Evolutionary conservation across 2,329 filamentous ascomycete species (phyloP), one percentile per base, ranked within the genome.

Genomic region (Pseudogymnoascus sp.): DNA sequence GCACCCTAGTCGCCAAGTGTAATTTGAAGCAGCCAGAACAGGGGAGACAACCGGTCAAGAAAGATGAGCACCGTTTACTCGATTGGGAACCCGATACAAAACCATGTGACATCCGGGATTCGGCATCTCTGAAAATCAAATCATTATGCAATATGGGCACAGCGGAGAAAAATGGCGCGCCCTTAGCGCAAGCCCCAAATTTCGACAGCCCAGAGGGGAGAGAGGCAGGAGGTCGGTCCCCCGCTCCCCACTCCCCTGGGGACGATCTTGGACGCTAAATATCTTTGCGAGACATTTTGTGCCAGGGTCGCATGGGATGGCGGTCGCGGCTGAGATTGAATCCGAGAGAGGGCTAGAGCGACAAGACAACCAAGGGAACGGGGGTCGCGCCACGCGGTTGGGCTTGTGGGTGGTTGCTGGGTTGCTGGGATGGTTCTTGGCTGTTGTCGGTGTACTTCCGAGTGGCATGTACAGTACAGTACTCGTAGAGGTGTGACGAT

Each of bases 71-170:
- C 3, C 6, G 14, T 19, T 13, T 19, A 19, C 48, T 57, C 48
- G 8, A 31, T 57, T 57, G 10, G 48, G 48, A 57, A 13, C 5
- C 8, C 19, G 25, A 57, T 19, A 13, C 19, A 31, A 31, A 57
- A 34, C 48, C 25, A 57, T 57, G 48, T 34, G 48, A 57, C n/a
- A 31, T 34, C 6, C 51, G 51, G 51, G 28, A 57, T 57, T 34
- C 51, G 28, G 51, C 51, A 57, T 21, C 51, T 57, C n/a, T 57
- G 28, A 57, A 57, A 57, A 25, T 57, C 48, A 57, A 57, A 57
- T 57, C n/a, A 13, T 57, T 57, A 34, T 57, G 48, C 25, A 54
- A 54, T 16, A 31, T 19, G n/a, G 10, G 2, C 45, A 34, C 28
- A 4, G 51, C 28, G 51, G 28, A 13, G 48, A 57, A 57, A 54